Percentiles rank a stretch among this genome's conserved stretches.
Evolutionary conservation across 805 yeast species (phyloP).

Genomic region (Suhomyces canberraensis): DNA sequence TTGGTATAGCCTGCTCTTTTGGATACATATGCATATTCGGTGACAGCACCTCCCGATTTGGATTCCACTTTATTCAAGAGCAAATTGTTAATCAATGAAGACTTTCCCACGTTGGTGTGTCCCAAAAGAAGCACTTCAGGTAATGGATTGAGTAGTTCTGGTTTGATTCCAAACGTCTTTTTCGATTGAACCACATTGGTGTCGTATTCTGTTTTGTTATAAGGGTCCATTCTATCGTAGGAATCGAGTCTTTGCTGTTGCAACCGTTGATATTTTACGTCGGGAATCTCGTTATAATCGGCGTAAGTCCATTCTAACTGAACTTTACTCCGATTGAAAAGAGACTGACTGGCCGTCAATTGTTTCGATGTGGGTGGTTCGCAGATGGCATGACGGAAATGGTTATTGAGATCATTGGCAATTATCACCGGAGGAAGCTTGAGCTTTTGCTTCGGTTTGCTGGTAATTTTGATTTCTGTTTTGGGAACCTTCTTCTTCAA

Average conservation of each 20-base stretch:
- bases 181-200: conserved; percentile 15
- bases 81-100: conserved; percentile 66
- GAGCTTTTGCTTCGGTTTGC: background rate
- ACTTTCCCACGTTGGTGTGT: conserved; percentile 83
- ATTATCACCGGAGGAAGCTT: conserved; percentile 15
- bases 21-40: conserved; percentile 52
- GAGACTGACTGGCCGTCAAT: conserved; percentile 20
- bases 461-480: background rate
- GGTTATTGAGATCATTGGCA: conserved; percentile 20
- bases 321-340: conserved; percentile 46
- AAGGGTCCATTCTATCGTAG: conserved; percentile 20
- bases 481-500: conserved; percentile 1
- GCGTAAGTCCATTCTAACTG: conserved; percentile 60
- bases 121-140: conserved; percentile 82
- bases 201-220: conserved; percentile 22
- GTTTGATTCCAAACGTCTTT: conserved; percentile 29
- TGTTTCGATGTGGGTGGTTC: conserved; percentile 11
- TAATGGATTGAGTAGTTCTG: conserved; percentile 30
- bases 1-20: conserved; percentile 55
- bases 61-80: conserved; percentile 38
- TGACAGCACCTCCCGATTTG: conserved; percentile 19
- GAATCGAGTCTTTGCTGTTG: conserved; percentile 14
- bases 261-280: conserved; percentile 36
- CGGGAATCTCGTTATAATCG: conserved; percentile 55
- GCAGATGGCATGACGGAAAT: conserved; percentile 17